Evolutionary conservation across 805 yeast genomes (phyloP).

Genomic region (Millerozyma miso): DNA sequence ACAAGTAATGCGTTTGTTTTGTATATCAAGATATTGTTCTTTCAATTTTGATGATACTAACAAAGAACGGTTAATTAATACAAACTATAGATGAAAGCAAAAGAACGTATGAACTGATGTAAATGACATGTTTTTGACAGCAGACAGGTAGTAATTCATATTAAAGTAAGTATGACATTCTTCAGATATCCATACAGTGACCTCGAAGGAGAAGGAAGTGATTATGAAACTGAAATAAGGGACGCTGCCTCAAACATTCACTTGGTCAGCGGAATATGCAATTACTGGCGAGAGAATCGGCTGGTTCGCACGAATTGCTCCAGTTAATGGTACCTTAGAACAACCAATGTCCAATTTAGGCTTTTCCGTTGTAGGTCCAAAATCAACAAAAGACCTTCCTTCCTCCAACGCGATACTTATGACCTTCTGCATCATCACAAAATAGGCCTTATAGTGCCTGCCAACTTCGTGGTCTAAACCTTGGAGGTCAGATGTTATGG

Average conservation of each 20-base stretch:
- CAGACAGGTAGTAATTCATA: too few relatives aligned
- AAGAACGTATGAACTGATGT: too few relatives aligned
- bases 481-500: constrained; percentile 42
- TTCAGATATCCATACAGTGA: too few relatives aligned
- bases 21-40: too few relatives aligned
- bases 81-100: too few relatives aligned
- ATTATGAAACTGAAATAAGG: too few relatives aligned
- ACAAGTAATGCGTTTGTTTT: too few relatives aligned
- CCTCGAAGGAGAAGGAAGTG: too few relatives aligned
- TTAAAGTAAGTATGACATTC: too few relatives aligned
- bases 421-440: constrained; percentile 47
- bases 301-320: constrained; percentile 30
- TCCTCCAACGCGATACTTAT: constrained; percentile 35
- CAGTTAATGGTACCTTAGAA: constrained; percentile 31
- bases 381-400: constrained; percentile 37
- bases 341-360: constrained; percentile 41
- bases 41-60: too few relatives aligned
- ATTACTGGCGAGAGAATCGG: constrained; percentile 12
- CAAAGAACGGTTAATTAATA: too few relatives aligned
- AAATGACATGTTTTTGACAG: too few relatives aligned
- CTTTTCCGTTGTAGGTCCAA: constrained; percentile 43
- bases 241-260: constrained; percentile 9
- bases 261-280: constrained; percentile 13
- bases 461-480: constrained; percentile 39
- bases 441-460: constrained; percentile 38